Percentiles rank a stretch among this genome's conserved stretches.
phyloP scores from a whole-genome alignment of 257 asterid species.

The Fraxinus cuspidata region DNA sequence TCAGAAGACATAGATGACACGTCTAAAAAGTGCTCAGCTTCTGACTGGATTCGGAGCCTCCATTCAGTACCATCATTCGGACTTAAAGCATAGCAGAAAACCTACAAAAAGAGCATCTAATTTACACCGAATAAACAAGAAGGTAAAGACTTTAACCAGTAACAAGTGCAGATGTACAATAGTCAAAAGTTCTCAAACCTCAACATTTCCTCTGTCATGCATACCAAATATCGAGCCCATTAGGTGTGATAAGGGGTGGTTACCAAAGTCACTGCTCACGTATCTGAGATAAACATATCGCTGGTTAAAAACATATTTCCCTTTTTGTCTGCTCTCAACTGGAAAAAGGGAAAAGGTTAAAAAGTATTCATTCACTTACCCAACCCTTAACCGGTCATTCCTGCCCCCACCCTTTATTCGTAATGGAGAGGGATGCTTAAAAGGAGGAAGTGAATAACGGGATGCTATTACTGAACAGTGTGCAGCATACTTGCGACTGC shows the following conservation, averaged over 20 bases:
- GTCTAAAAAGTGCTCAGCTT: constrained; percentile 87
- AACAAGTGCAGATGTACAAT: not conserved
- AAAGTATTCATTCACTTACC: constrained; percentile 52
- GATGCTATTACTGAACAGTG: constrained; percentile 94
- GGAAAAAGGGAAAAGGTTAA: not conserved
- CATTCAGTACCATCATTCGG: constrained; percentile 95
- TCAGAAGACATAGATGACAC: constrained; percentile 95
- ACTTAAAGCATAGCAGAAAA: constrained; percentile 95
- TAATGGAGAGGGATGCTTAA: constrained; percentile 74
- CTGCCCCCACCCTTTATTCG: constrained; percentile 66
- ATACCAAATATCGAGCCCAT: constrained; percentile 99
- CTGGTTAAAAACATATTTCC: not conserved
- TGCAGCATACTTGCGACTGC: constrained; percentile 91
- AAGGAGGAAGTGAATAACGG: constrained; percentile 85
- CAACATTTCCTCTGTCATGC: constrained; percentile 82
- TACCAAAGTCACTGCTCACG: constrained; percentile 98
- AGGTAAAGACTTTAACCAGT: constrained; percentile 1
- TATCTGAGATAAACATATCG: constrained; percentile 51
- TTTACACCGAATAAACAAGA: constrained; percentile 15
- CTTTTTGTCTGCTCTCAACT: not conserved
- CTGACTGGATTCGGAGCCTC: constrained; percentile 88
- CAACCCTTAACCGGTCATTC: constrained; percentile 74
- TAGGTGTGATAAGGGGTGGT: constrained; percentile 96
- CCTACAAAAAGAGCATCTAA: constrained; percentile 43
- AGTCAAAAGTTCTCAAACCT: constrained; percentile 51